Base-by-base conservation (phyloP, 2,329 filamentous ascomycete genomes). In the Penicillium polonicum region DNA sequence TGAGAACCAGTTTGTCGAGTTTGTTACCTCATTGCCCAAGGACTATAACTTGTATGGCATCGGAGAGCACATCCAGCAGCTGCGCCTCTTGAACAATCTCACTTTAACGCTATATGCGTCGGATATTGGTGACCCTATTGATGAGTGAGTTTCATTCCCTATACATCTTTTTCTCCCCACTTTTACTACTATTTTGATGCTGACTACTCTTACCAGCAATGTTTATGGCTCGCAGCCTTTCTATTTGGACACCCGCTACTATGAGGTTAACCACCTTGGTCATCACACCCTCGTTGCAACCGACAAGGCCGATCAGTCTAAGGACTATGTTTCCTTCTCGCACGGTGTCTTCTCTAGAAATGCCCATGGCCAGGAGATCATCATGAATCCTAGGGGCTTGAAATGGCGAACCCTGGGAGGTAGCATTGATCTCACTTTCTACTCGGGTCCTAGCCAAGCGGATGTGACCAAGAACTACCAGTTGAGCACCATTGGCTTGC, bases 311-410 rank as follows among this genome's bases (percentile, higher is more conserved):
- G 78, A 84, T 61, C 74, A 74, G 7, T 78, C 79, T 4, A 78
- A 78, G 15, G 74, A 81, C 19, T 91, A 90, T 63, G 78, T 82
- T 39, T 88, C 87, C 1, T 85, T 83, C 62, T 89, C 88, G 0
- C 90, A 94, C 65, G 90, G 90, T 29, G 85, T 93, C 1, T 93
- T 90, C 69, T 78, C 89, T 19, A 83, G 91, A 36, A 94, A 92
- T 69, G 82, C 87, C 1, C 90, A 94, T 69, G 87, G 85, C 2
- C 88, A 91, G 72, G 90, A 94, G 63, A 77, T 91, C 8, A 74
- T 91, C 3, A 78, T 92, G 60, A 78, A 80, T 17, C 79, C 86
- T 0, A 79, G 82, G 1, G 85, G 84, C 59, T 79, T 92, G 57
- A 91, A 88, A 0, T 92, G 88, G 88, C 82, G 88, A 63, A 82